Conservation (phyloP, 2,329 filamentous ascomycete genomes). For the Camptophora hylomeconis region DNA sequence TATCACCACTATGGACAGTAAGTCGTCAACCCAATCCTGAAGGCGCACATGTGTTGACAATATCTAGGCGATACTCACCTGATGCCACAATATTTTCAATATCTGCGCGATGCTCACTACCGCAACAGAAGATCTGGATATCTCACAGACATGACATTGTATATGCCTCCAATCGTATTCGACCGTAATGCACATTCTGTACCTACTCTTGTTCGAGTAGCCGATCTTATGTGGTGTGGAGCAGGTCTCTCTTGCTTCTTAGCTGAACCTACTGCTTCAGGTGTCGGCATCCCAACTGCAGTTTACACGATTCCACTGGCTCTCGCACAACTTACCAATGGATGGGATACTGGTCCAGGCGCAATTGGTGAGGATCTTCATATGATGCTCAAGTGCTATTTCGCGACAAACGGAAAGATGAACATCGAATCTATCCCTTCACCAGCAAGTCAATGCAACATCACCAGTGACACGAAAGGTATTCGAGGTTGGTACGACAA, state of each 20-base stretch:
- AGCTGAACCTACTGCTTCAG: constrained; percentile 50
- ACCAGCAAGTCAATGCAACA: constrained; percentile 61
- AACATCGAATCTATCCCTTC: constrained; percentile 51
- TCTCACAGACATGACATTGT: constrained; percentile 44
- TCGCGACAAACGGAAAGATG: constrained; percentile 56
- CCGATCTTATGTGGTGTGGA: constrained; percentile 59
- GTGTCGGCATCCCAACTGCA: constrained; percentile 57
- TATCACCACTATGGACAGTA: constrained; percentile 62
- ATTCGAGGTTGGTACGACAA: constrained; percentile 43
- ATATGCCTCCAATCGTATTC: constrained; percentile 59
- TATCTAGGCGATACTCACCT: constrained; percentile 55
- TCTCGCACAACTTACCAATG: constrained; percentile 54
- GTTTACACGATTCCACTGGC: constrained; percentile 59
- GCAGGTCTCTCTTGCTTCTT: constrained; percentile 47
- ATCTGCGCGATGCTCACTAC: constrained; percentile 51
- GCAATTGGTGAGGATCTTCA: constrained; percentile 65
- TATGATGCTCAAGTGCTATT: constrained; percentile 70
- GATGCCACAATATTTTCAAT: constrained; percentile 52
- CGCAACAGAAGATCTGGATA: constrained; percentile 41
- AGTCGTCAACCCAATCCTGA: constrained; percentile 16
- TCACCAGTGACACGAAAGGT: constrained; percentile 46
- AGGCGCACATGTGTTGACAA: constrained; percentile 1
- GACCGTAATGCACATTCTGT: constrained; percentile 60
- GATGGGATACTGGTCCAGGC: constrained; percentile 58
- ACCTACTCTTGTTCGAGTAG: constrained; percentile 55